phyloP scores from a whole-genome alignment of 164 flowering plant genomes.

The Warburgia ugandensis region DNA sequence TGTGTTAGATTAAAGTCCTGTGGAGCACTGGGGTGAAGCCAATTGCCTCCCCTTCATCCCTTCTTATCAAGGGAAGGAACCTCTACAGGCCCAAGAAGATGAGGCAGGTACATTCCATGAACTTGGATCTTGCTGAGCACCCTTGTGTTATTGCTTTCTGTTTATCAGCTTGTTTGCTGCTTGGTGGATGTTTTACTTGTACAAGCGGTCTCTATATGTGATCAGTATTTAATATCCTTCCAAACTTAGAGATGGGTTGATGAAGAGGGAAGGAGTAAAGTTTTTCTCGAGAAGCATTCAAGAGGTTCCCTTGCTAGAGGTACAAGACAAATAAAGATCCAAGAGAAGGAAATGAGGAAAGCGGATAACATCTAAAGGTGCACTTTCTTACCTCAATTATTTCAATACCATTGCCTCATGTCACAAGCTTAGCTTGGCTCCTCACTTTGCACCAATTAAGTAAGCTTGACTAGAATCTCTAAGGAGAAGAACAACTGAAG shows the following conservation, averaged over 20 bases:
- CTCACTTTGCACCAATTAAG: too few species aligned
- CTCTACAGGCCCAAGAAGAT: constrained; percentile 62
- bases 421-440: too few species aligned
- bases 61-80: constrained; percentile 81
- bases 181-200: not conserved
- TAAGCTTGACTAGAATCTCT: too few species aligned
- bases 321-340: constrained; percentile 47
- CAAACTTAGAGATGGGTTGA: constrained; percentile 60
- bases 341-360: constrained; percentile 45
- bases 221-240: constrained; percentile 4
- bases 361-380: constrained; percentile 10
- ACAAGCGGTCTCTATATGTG: too few species aligned
- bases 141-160: not conserved
- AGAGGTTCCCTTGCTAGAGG: constrained; percentile 64
- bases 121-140: not conserved
- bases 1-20: constrained; percentile 63
- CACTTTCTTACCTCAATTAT: too few species aligned
- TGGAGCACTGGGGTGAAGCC: constrained; percentile 83
- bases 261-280: constrained; percentile 53
- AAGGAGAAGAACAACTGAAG: too few species aligned
- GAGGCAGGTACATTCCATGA: constrained; percentile 51
- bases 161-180: not conserved
- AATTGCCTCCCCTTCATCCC: constrained; percentile 73
- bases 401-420: too few species aligned
- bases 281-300: constrained; percentile 62